Evolutionary conservation across 139 green algal species (phyloP), one percentile per base, ranked within the genome.

Genomic region (Raphidocelis subcapitata): DNA sequence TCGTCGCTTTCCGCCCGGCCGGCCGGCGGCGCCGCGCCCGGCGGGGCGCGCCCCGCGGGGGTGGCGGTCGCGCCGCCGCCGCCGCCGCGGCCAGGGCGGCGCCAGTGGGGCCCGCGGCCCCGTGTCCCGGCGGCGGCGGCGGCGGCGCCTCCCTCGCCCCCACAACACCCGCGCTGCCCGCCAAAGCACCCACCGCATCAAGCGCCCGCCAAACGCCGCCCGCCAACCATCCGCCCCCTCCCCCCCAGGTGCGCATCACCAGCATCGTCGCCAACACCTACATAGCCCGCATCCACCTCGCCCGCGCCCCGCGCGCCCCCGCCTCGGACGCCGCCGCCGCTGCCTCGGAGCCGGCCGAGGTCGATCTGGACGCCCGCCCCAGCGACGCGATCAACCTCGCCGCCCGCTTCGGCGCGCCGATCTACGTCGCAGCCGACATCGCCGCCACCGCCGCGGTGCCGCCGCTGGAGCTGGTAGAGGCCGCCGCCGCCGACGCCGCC

Each of bases 311-410:
- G n/a, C n/a, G n/a, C n/a, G n/a, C n/a, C 4, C 29, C 55, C 24
- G 21, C 18, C 52, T 18, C 51, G 14, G 24, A 28, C 20, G 55
- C 23, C 49, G 36, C 28, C 5, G 31, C 16, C 46, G 5, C 49
- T 5, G 61, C n/a, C n/a, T n/a, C 55, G 1, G 65, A 61, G 20
- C 41, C 28, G 2, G 52, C 60, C 1, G 65, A 85, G 46, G 77
- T 96, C 8, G 84, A 92, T 24, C 74, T 97, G 14, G 92, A 97
- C 61, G 83, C 88, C 0, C 79, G 92, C 0, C 84, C 84, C 4
- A 79, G 67, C 52, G 92, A 97, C 61, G 92, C 92, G 12, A 89
- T 97, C 78, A 97, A 96, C 80, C 75, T 97, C 44, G 91, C 91
- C 3, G 78, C 94, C 35, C 84, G 92, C 44, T 94, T 93, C 69